phyloP scores from a whole-genome alignment of 108 stramenopile genomes.

The Skeletonema marinoi region DNA sequence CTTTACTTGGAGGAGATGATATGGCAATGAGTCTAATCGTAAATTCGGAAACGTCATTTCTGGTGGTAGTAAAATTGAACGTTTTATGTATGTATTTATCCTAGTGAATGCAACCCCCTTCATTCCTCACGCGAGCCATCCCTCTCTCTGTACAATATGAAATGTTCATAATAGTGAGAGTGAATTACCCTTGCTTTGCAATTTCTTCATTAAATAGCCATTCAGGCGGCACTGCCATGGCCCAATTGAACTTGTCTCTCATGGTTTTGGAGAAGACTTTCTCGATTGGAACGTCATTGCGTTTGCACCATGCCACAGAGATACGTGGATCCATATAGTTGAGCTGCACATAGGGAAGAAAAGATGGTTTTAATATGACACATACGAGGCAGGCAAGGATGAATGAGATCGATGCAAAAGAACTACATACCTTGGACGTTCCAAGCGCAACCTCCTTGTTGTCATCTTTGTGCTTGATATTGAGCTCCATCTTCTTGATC shows the following conservation, averaged over 20 bases:
- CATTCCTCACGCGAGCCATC: background rate
- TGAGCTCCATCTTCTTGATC: conserved; percentile 90
- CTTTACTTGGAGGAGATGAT: too few species aligned
- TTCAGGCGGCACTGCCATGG: conserved; percentile 95
- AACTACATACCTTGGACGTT: conserved; percentile 77
- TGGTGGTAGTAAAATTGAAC: background rate
- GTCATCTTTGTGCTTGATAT: conserved; percentile 97
- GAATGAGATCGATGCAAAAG: background rate
- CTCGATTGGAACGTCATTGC: conserved; percentile 95
- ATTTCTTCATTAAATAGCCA: conserved; percentile 94
- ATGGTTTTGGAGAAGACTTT: conserved; percentile 96
- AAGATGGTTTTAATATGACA: background rate
- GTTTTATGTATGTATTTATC: background rate
- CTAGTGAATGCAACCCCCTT: background rate
- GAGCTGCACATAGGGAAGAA: conserved; percentile 54
- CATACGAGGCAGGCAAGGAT: background rate
- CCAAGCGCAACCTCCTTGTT: conserved; percentile 98
- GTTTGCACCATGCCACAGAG: conserved; percentile 99
- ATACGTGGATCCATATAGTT: conserved; percentile 99
- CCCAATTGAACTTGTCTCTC: conserved; percentile 99
- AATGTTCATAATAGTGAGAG: background rate
- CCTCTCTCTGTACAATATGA: background rate
- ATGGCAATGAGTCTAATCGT: too few species aligned
- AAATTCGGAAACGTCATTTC: too few species aligned
- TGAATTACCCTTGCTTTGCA: conserved; percentile 47